phyloP scores from a whole-genome alignment of 352 stramenopile genomes.

The Globisporangium abappressorium region DNA sequence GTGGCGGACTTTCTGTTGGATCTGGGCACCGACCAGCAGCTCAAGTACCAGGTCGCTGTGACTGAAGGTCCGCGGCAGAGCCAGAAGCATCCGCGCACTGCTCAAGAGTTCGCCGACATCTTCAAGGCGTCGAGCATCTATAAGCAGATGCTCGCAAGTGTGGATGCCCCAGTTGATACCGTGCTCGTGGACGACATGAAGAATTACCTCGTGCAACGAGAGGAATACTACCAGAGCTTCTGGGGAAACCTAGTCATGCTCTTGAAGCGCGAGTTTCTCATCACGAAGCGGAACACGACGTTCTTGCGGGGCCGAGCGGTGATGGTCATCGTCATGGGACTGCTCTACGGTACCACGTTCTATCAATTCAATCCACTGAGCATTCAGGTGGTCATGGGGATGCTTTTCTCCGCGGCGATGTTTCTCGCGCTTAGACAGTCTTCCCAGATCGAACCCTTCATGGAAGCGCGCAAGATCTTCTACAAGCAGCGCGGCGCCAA shows the following conservation, averaged over 20 bases:
- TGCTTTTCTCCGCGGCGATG: slow-evolving; percentile 63
- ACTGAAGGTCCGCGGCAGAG: slow-evolving; percentile 59
- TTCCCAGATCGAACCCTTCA: slow-evolving; percentile 46
- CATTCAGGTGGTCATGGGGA: slow-evolving; percentile 29
- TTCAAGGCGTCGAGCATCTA: slow-evolving; percentile 23
- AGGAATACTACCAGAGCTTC: slow-evolving; percentile 12
- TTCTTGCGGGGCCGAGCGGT: slow-evolving; percentile 18
- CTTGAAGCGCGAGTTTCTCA: slow-evolving; percentile 20
- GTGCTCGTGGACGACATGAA: slow-evolving; percentile 37
- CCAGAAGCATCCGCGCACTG: slow-evolving; percentile 11
- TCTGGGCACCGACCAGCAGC: slow-evolving; percentile 22
- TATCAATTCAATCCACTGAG: slow-evolving; percentile 22
- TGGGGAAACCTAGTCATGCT: slow-evolving; percentile 7
- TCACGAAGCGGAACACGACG: slow-evolving; percentile 20
- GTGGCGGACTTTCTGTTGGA: slow-evolving; percentile 29
- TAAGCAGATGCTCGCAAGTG: slow-evolving; percentile 5
- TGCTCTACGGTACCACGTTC: slow-evolving; percentile 23
- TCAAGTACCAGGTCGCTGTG: slow-evolving; percentile 18
- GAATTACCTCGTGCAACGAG: slow-evolving; percentile 57
- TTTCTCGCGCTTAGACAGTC: slow-evolving; percentile 55
- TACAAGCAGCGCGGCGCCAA: slow-evolving; percentile 65
- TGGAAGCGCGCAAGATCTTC: slow-evolving; percentile 44
- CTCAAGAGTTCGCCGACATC: slow-evolving; percentile 18
- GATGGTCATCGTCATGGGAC: slow-evolving; percentile 25
- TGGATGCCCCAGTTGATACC: slow-evolving; percentile 11